A percentile compares a stretch with the other conserved stretches of the same genome.
These are phyloP conservation scores for Nidula microcarpa DNA, from an alignment of 768 basidiomycete species.

Conservation along the genomic window DNA sequence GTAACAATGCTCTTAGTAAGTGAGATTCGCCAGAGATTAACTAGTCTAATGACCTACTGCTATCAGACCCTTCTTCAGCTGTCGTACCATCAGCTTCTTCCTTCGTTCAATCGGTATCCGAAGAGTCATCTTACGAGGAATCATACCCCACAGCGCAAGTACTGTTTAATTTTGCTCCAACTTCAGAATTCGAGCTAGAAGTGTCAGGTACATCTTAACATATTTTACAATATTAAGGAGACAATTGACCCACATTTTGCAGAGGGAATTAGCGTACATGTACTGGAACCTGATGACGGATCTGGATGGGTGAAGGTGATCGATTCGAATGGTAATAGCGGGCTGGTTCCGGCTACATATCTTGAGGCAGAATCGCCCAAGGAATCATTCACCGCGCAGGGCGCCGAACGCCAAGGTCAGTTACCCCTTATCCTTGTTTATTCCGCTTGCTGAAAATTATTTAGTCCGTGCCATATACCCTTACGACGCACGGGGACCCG, in stretches of 20 bases:
- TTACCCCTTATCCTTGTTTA: not conserved
- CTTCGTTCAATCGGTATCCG: conserved; percentile 38
- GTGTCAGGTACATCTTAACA: conserved; percentile 48
- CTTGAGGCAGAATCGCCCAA: conserved; percentile 34
- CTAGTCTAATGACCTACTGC: too few relatives aligned
- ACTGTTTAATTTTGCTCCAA: conserved; percentile 70
- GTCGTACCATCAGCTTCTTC: conserved; percentile 51
- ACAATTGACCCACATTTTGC: conserved; percentile 5
- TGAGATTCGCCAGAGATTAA: too few relatives aligned
- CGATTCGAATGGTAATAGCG: conserved; percentile 53
- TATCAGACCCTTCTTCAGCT: conserved; percentile 11
- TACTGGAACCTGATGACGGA: conserved; percentile 80
- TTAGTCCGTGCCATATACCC: conserved; percentile 81
- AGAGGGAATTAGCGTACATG: conserved; percentile 64
- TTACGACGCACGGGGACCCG: conserved; percentile 69
- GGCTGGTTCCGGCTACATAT: conserved; percentile 86
- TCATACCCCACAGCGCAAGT: conserved; percentile 54
- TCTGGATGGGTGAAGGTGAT: conserved; percentile 84
- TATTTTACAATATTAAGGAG: not conserved
- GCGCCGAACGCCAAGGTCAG: conserved; percentile 51
- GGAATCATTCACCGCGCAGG: conserved; percentile 18
- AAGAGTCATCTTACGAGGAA: conserved; percentile 35
- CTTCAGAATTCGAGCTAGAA: conserved; percentile 74
- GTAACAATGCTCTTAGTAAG: conserved; percentile 2
- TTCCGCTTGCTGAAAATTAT: too few relatives aligned